Evolutionary conservation across 176 grass and related monocot species (phyloP), one percentile per base, ranked within the genome.

Genomic region (Oryza longistaminata): DNA sequence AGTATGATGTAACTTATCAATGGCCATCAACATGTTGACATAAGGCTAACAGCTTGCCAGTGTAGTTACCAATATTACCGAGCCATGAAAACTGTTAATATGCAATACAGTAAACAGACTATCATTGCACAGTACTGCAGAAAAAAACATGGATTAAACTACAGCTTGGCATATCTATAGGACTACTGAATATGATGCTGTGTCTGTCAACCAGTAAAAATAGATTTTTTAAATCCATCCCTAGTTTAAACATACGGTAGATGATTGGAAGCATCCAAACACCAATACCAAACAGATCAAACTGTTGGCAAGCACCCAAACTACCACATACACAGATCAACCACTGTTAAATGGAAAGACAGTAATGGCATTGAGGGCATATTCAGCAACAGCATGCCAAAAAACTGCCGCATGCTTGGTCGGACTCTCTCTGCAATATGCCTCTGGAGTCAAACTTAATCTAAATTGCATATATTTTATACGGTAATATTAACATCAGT

Each of bases 91-190:
- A 13, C 45, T 48, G 17, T 22, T 7, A 76, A 21, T 70, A 66
- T 49, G n/a, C n/a, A n/a, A n/a, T 2, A 3, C 31, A 74, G 7
- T 46, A 26, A 87, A 64, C 40, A 2, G 71, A 71, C 24, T 50
- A 77, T 4, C 2, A 71, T 24, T 0, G 2, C 49, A 87, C n/a
- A 64, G 49, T 64, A 62, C 3, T 45, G 42, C 21, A 15, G 73
- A 29, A 3, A 48, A 46, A 76, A 12, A 1, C 22, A 48, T 52
- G 71, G 19, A 70, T 75, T 15, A 44, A 81, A 60, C 12, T 34
- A 68, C 16, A 86, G 50, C 29, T 58, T 43, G 42, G 45, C 27
- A 66, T 9, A 66, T 53, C 24, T 64, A 44, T 65, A 85, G 53
- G 22, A 65, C 58, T 44, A 49, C 11, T 49, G 62, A 27, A 19